Conservation (phyloP, 352 stramenopile species). For the Pythium aristosporum region DNA sequence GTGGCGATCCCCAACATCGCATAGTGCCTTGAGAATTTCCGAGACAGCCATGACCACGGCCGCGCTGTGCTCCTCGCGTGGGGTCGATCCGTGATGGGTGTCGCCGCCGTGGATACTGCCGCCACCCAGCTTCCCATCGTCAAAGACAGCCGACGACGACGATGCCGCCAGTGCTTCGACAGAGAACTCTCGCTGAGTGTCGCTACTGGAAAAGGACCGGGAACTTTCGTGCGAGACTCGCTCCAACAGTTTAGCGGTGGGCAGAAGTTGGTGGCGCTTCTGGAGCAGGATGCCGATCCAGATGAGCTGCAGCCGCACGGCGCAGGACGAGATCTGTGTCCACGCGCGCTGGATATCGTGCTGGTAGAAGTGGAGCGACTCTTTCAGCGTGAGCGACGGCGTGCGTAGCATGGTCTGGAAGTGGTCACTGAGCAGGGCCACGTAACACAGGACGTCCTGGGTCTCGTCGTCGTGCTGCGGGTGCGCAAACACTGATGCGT, state of each 20-base stretch:
- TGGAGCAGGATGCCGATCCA: conserved; percentile 53
- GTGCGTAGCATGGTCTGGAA: conserved; percentile 43
- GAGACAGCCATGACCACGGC: conserved; percentile 3
- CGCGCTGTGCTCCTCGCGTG: conserved; percentile 16
- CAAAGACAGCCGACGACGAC: conserved; percentile 21
- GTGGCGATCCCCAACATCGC: not conserved
- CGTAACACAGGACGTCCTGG: conserved; percentile 45
- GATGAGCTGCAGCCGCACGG: conserved; percentile 57
- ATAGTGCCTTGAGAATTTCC: conserved; percentile 17
- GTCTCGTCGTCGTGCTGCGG: conserved; percentile 17
- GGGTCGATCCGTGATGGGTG: not conserved
- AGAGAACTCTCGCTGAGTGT: conserved; percentile 9
- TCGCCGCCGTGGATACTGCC: conserved; percentile 19
- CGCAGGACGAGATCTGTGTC: conserved; percentile 45
- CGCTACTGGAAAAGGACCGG: conserved; percentile 17
- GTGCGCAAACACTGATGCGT: conserved; percentile 23
- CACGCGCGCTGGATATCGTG: conserved; percentile 48
- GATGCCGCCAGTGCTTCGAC: conserved; percentile 2
- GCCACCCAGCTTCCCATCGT: conserved; percentile 26
- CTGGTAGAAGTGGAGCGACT: conserved; percentile 66
- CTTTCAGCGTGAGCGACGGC: conserved; percentile 39
- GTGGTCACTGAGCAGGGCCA: conserved; percentile 51
- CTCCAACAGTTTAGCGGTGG: conserved; percentile 42
- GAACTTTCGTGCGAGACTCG: conserved; percentile 39
- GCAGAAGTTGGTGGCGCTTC: conserved; percentile 31